phyloP scores from a whole-genome alignment of 192 early-diverging fungal genomes.

The Backusella macrospora region DNA sequence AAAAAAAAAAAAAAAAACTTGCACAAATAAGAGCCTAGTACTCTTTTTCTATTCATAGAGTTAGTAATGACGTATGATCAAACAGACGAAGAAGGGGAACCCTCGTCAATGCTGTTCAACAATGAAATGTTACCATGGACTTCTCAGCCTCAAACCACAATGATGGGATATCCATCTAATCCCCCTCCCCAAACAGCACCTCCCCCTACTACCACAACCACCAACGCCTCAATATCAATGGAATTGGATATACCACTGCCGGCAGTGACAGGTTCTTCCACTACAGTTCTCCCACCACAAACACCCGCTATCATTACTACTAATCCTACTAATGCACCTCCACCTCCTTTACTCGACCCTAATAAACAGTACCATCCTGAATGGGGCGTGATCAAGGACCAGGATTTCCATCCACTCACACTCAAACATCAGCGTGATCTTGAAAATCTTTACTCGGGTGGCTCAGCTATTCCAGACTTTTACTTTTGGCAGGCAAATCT shows the following conservation, averaged over 20 bases:
- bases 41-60: background rate
- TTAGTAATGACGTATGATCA: slow-evolving; percentile 21
- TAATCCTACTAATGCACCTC: slow-evolving; percentile 6
- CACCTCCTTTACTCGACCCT: slow-evolving; percentile 18
- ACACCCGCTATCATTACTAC: slow-evolving; percentile 7
- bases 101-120: background rate
- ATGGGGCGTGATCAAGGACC: slow-evolving; percentile 43
- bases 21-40: slow-evolving; percentile 4
- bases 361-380: slow-evolving; percentile 40
- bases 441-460: slow-evolving; percentile 33
- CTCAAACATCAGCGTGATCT: slow-evolving; percentile 40
- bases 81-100: slow-evolving; percentile 5
- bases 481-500: slow-evolving; percentile 45
- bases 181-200: background rate
- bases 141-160: slow-evolving; percentile 2
- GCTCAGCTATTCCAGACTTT: slow-evolving; percentile 32
- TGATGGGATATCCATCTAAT: slow-evolving; percentile 11
- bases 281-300: slow-evolving; percentile 1
- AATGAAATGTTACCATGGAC: slow-evolving; percentile 21
- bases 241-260: slow-evolving; percentile 10
- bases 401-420: slow-evolving; percentile 43
- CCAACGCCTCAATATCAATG: slow-evolving; percentile 5
- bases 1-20: background rate
- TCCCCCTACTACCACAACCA: background rate
- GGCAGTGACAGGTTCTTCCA: slow-evolving; percentile 15